Base-by-base conservation (phyloP, 2,329 filamentous ascomycete genomes). In the Hymenotorrendiella dingleyae region DNA sequence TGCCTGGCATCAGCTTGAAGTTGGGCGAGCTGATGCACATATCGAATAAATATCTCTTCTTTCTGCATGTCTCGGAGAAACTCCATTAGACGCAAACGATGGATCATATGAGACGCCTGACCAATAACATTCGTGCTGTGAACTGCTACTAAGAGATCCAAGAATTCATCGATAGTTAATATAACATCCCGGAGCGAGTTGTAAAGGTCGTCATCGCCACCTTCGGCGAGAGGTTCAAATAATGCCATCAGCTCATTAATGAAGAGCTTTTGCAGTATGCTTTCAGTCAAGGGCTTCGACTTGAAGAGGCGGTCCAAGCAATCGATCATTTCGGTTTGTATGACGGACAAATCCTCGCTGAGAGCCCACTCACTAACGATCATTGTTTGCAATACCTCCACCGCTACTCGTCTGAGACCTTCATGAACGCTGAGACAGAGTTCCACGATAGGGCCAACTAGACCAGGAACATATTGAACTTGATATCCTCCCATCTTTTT, bases 341-440 rank as follows among this genome's bases (percentile, higher is more conserved):
- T 86, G 36, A 93, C 81, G 2, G 84, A 84, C 36, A 98, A 68
- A 61, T 97, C 91, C 61, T 95, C 86, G 60, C 89, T 96, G 50
- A 98, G 67, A 12, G 89, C 90, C 93, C 93, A 98, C 65, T 98
- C 93, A 66, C 90, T 94, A 53, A 97, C 82, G 57, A 98, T 94
- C 93, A 98, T 98, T 3, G 89, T 94, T 62, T 95, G 89, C 48
- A 98, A 67, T 16, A 98, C 86, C 62, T 95, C 86, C 22, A 96
- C 89, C 1, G 91, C 93, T 64, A 94, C 93, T 50, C 80, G 80
- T 47, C 93, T 79, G 43, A 98, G 70, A 3, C 90, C 90, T 62
- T 94, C 88, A 54, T 98, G 93, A 4, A 97, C 89, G 59, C 91
- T 97, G 43, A 98, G 73, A 60, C 93, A 98, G 8, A 98, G 75